Evolutionary conservation across 2,329 filamentous ascomycete genomes (phyloP), one percentile per base, ranked within the genome.

Genomic region (Calonectria ilicicola): DNA sequence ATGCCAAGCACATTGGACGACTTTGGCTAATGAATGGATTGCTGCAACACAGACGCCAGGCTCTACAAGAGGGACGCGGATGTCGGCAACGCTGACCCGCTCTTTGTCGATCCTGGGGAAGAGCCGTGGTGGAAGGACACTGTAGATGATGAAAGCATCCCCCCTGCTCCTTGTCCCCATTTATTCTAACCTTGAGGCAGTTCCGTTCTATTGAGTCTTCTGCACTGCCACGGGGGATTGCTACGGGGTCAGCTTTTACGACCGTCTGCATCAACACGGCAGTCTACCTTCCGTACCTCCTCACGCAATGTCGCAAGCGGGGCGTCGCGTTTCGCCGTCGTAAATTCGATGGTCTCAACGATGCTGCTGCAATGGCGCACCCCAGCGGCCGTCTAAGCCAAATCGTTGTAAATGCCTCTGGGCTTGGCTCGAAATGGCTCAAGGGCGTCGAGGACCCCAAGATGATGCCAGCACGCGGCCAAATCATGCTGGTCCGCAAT

Each of bases 401-500:
- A 76, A 77, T 94, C 3, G 85, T 94, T 2, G 85, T 95, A 65
- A 95, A 95, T 80, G 94, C 92, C 80, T 93, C 93, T 0, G 93
- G 93, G 0, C 85, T 95, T 2, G 86, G 89, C 1, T 90, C 93
- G 0, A 86, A 85, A n/a, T 91, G 87, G 58, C 87, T 95, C 0
- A 92, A 91, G 6, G 93, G 93, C 23, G 93, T 95, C 0, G 86
- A 88, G 80, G 93, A 95, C 77, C 84, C 85, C 70, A 89, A 86
- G 21, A 86, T 95, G 32, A 88, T 89, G 70, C 93, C 93, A 2
- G 91, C 87, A 0, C 88, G 93, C 19, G 93, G 93, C 17, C 93
- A 95, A 80, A 91, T 94, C 40, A 93, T 96, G 0, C 81, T 97
- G 0, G 94, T 97, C 10, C 86, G 94, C 56, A 96, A 97, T 83